Percentiles rank a stretch among this genome's conserved stretches.
phyloP scores from a whole-genome alignment of 495 filamentous ascomycete genomes.

The Penicillium bovifimosum region DNA sequence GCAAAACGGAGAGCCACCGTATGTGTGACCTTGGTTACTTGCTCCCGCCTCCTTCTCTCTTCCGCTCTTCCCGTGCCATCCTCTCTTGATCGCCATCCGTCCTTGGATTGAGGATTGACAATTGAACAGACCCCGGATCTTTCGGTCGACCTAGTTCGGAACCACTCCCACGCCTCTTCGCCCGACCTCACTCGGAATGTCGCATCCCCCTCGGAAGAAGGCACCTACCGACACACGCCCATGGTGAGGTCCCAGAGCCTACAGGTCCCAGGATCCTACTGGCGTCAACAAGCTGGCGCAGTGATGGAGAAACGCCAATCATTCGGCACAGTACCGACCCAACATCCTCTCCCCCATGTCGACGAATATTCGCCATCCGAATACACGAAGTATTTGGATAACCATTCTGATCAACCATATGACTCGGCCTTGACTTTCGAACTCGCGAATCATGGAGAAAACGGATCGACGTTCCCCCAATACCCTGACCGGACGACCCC shows the following conservation, averaged over 20 bases:
- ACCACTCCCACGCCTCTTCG: conserved; percentile 32
- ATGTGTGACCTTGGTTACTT: conserved; percentile 45
- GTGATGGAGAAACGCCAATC: conserved; percentile 31
- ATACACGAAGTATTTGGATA: conserved; percentile 37
- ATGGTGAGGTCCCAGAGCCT: conserved; percentile 46
- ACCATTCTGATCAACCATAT: conserved; percentile 18
- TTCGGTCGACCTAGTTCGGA: conserved; percentile 31
- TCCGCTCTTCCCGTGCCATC: conserved; percentile 15
- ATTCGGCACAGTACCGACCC: conserved; percentile 27
- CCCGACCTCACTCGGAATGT: conserved; percentile 23
- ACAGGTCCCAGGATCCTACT: conserved; percentile 36
- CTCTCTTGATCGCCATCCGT: conserved; percentile 21
- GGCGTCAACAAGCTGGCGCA: conserved; percentile 22
- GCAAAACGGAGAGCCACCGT: conserved; percentile 49
- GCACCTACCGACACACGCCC: conserved; percentile 29
- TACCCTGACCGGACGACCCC: conserved; percentile 20
- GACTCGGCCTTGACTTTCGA: conserved; percentile 28
- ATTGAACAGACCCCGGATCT: conserved; percentile 45
- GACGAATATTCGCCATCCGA: conserved; percentile 42
- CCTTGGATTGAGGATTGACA: conserved; percentile 49
- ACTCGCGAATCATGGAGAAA: conserved; percentile 26
- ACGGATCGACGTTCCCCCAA: conserved; percentile 16
- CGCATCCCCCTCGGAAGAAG: conserved; percentile 17
- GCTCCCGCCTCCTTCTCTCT: conserved; percentile 27
- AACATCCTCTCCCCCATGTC: conserved; percentile 33